Conservation (phyloP, 2,329 filamentous ascomycete species). For the Nothopassalora personata region DNA sequence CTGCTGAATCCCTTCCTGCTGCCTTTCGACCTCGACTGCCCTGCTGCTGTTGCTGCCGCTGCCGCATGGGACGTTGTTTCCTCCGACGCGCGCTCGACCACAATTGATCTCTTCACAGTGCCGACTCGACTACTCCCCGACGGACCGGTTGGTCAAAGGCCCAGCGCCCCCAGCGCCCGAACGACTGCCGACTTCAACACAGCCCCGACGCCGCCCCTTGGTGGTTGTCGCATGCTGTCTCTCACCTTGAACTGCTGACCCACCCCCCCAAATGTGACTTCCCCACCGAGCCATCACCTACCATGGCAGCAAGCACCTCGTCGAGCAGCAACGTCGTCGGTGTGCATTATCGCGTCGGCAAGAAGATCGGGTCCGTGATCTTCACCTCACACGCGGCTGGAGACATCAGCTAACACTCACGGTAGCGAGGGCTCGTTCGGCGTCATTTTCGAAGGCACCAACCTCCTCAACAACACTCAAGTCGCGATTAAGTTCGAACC, state of each 20-base stretch:
- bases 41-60: no score
- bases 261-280: background rate
- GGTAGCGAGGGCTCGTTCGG: slow-evolving; percentile 81
- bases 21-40: background rate
- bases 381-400: background rate
- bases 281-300: background rate
- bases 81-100: background rate
- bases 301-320: slow-evolving; percentile 7
- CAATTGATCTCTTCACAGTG: background rate
- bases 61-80: background rate
- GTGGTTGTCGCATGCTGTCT: background rate
- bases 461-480: slow-evolving; percentile 97
- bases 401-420: slow-evolving; percentile 12
- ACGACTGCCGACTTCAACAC: background rate
- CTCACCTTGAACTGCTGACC: background rate
- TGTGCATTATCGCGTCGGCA: slow-evolving; percentile 96
- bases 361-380: slow-evolving; percentile 72
- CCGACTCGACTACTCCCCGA: background rate
- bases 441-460: slow-evolving; percentile 98
- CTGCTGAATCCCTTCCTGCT: background rate
- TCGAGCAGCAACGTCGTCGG: slow-evolving; percentile 81
- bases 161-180: background rate
- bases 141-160: background rate
- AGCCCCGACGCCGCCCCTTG: background rate
- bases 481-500: slow-evolving; percentile 99